These are phyloP conservation scores for Emergomyces pasteurianus DNA, from an alignment of 2,329 filamentous ascomycete genomes.

Conservation along the genomic window DNA sequence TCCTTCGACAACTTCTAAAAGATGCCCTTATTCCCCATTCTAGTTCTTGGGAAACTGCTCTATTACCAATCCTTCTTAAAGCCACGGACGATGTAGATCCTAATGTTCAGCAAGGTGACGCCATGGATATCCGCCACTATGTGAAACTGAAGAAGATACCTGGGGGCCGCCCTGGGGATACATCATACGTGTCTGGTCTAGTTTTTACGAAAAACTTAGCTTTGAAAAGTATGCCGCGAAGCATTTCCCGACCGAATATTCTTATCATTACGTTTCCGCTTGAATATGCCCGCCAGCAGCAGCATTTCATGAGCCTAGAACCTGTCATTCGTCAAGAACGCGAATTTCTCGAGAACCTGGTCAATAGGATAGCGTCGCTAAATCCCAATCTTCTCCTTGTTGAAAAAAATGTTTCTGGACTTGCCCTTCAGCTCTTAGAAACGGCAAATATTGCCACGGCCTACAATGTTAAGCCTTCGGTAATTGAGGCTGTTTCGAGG, in stretches of 20 bases:
- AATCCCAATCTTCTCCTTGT: conserved; percentile 80
- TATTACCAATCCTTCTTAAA: conserved; percentile 79
- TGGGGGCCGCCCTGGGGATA: conserved; percentile 79
- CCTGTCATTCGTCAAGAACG: conserved; percentile 94
- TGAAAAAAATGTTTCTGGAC: conserved; percentile 80
- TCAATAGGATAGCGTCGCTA: conserved; percentile 78
- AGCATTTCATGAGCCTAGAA: conserved; percentile 96
- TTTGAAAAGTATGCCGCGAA: conserved; percentile 88
- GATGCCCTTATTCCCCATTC: conserved; percentile 63
- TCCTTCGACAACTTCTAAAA: conserved; percentile 70
- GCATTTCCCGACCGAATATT: conserved; percentile 71
- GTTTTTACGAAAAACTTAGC: conserved; percentile 97
- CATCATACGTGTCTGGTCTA: conserved; percentile 89
- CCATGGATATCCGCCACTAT: conserved; percentile 95
- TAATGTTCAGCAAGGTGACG: conserved; percentile 77
- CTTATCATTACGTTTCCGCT: conserved; percentile 90
- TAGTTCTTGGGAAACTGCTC: conserved; percentile 73
- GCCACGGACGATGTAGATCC: conserved; percentile 93
- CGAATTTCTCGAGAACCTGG: conserved; percentile 82
- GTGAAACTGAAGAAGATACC: conserved; percentile 96
- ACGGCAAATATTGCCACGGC: conserved; percentile 85
- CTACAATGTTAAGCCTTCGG: conserved; percentile 92
- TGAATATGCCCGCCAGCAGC: conserved; percentile 84
- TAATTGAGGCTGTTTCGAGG: conserved; percentile 86
- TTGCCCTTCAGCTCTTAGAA: conserved; percentile 78